Evolutionary conservation across 2,329 filamentous ascomycete genomes (phyloP).

Genomic region (Calonectria pseudoturangicola): DNA sequence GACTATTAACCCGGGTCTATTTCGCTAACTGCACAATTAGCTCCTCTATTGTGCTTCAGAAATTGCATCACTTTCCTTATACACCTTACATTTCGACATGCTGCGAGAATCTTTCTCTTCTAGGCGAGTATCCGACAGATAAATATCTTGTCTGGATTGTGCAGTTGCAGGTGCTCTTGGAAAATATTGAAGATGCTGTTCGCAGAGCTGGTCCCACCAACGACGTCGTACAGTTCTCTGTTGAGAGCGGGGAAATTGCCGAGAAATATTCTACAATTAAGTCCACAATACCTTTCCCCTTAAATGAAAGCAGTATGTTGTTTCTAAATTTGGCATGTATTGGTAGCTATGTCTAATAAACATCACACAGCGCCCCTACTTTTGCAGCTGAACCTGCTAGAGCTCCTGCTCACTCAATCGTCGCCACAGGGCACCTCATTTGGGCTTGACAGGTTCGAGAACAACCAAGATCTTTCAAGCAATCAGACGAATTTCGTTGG

Average conservation of each 20-base stretch:
- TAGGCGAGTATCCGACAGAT: constrained; percentile 47
- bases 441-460: constrained; percentile 51
- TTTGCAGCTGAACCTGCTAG: constrained; percentile 54
- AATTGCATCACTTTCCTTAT: constrained; percentile 51
- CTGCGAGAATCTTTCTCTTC: constrained; percentile 48
- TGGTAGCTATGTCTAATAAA: neutral
- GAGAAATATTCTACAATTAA: constrained; percentile 47
- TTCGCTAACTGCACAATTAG: constrained; percentile 36
- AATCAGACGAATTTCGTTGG: constrained; percentile 43
- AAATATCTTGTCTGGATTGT: constrained; percentile 54
- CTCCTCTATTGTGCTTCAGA: constrained; percentile 57
- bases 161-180: constrained; percentile 51
- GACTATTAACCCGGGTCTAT: rapidly evolving
- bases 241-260: constrained; percentile 36
- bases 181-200: constrained; percentile 52
- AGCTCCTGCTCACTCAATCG: constrained; percentile 56
- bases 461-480: constrained; percentile 28
- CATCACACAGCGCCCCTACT: constrained; percentile 47
- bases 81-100: constrained; percentile 51
- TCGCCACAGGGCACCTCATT: constrained; percentile 51
- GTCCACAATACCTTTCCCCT: constrained; percentile 47
- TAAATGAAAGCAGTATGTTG: constrained; percentile 56
- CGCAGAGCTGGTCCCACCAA: neutral
- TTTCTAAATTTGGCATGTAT: rapidly evolving
- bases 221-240: constrained; percentile 29